phyloP scores from a whole-genome alignment of 371 early-diverging fungal genomes.

The Rhizopus arrhizus region DNA sequence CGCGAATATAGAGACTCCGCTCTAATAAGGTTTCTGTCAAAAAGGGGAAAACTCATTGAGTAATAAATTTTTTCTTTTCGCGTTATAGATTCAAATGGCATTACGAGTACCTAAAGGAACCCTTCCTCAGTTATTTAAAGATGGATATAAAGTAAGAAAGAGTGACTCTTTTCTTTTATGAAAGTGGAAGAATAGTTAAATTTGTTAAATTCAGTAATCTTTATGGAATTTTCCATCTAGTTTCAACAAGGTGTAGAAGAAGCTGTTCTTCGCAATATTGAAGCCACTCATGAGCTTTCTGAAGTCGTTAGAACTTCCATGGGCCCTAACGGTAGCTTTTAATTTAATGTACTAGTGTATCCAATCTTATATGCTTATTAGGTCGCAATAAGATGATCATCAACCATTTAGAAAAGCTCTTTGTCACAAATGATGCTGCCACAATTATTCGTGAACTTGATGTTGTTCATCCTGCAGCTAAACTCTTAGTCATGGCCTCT shows the following conservation, averaged over 20 bases:
- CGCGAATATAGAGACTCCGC: background rate
- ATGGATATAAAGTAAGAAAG: conserved; percentile 87
- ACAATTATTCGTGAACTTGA: conserved; percentile 98
- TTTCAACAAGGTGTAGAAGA: conserved; percentile 96
- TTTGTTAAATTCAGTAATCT: too few species aligned
- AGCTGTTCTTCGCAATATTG: conserved; percentile 93
- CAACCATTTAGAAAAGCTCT: conserved; percentile 95
- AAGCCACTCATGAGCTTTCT: conserved; percentile 89
- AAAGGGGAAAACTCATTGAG: background rate
- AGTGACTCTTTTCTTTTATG: conserved; percentile 2
- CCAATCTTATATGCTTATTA: conserved; percentile 26
- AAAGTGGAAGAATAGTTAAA: background rate
- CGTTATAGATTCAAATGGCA: conserved; percentile 73
- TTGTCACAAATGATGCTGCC: conserved; percentile 99
- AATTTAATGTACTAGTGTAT: background rate
- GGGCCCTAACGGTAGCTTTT: conserved; percentile 89
- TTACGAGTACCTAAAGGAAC: conserved; percentile 91
- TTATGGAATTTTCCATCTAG: conserved; percentile 42
- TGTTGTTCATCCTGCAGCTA: conserved; percentile 98
- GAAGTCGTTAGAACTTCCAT: conserved; percentile 92
- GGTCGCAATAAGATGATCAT: conserved; percentile 99
- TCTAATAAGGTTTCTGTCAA: conserved; percentile 1
- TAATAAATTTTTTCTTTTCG: conserved; percentile 9
- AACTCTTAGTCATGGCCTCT: conserved; percentile 93
- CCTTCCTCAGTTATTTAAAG: conserved; percentile 90